Conservation (phyloP, 257 asterid genomes). For the Fraxinus americana region DNA sequence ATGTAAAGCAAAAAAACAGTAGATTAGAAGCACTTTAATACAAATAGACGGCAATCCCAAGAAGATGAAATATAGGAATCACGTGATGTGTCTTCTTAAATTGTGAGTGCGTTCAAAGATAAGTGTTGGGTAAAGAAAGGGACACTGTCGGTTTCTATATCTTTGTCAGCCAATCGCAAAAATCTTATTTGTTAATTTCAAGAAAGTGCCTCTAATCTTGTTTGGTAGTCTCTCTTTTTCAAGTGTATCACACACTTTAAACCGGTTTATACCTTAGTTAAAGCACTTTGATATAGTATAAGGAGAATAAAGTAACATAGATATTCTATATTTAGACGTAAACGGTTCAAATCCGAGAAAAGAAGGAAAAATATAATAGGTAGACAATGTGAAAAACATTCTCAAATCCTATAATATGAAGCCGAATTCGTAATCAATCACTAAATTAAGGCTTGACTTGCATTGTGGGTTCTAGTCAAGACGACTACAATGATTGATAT, state of each 20-base stretch:
- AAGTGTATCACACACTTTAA: not conserved
- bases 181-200: constrained; percentile 8
- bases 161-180: constrained; percentile 22
- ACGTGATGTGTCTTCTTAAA: constrained; percentile 37
- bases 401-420: too few species aligned
- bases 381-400: too few species aligned
- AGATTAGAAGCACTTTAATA: constrained; percentile 21
- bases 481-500: not conserved
- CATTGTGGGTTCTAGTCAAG: not conserved
- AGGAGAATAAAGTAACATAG: too few species aligned
- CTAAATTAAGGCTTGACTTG: too few species aligned
- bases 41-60: constrained; percentile 43
- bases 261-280: too few species aligned
- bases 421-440: too few species aligned
- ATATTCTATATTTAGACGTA: too few species aligned
- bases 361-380: too few species aligned
- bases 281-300: too few species aligned
- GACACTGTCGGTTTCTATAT: constrained; percentile 43
- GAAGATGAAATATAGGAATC: constrained; percentile 29
- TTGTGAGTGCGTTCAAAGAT: constrained; percentile 30
- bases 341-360: too few species aligned
- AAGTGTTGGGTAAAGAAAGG: constrained; percentile 44
- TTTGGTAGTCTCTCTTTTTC: constrained; percentile 35
- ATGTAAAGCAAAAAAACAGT: not conserved
- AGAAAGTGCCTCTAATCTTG: constrained; percentile 24